Evolutionary conservation across 176 grass and related monocot genomes (phyloP).

Genomic region (Zoysia japonica): DNA sequence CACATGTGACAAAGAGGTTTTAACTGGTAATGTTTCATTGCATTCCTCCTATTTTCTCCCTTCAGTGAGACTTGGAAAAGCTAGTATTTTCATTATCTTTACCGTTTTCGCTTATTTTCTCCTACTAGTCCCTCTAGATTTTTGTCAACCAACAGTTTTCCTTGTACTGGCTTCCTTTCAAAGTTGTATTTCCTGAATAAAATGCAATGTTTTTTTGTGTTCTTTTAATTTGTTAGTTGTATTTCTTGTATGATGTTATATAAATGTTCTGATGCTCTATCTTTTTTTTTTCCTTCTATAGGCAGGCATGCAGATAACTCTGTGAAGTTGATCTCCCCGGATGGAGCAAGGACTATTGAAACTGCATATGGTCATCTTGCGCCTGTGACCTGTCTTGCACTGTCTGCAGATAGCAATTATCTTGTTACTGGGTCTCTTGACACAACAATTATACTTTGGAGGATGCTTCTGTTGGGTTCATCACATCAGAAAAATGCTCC

Average conservation of each 20-base stretch:
- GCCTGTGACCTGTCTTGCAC: slow-evolving; percentile 79
- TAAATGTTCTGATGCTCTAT: slow-evolving; percentile 23
- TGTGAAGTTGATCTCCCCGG: slow-evolving; percentile 81
- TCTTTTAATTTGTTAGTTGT: slow-evolving; percentile 20
- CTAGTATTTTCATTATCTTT: slow-evolving; percentile 11
- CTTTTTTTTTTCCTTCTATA: slow-evolving; percentile 41
- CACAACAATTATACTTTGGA: slow-evolving; percentile 91
- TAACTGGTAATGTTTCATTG: slow-evolving; percentile 74
- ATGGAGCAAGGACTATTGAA: slow-evolving; percentile 96
- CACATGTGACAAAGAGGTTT: slow-evolving; percentile 88
- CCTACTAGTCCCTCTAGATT: background rate
- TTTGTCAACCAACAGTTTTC: slow-evolving; percentile 18
- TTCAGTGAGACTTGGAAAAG: slow-evolving; percentile 26
- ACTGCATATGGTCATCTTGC: slow-evolving; percentile 83
- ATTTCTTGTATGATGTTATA: slow-evolving; percentile 27
- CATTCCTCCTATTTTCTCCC: background rate
- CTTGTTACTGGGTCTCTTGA: slow-evolving; percentile 92
- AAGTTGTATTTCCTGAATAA: slow-evolving; percentile 7
- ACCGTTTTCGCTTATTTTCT: background rate
- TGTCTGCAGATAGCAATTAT: slow-evolving; percentile 84
- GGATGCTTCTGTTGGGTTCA: slow-evolving; percentile 61
- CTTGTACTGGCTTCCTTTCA: background rate
- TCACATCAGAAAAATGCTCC: slow-evolving; percentile 64
- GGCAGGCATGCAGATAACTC: slow-evolving; percentile 97
- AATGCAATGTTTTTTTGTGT: slow-evolving; percentile 15